Conservation (phyloP, 106 monocot genomes). For the Dioscorea alata region DNA sequence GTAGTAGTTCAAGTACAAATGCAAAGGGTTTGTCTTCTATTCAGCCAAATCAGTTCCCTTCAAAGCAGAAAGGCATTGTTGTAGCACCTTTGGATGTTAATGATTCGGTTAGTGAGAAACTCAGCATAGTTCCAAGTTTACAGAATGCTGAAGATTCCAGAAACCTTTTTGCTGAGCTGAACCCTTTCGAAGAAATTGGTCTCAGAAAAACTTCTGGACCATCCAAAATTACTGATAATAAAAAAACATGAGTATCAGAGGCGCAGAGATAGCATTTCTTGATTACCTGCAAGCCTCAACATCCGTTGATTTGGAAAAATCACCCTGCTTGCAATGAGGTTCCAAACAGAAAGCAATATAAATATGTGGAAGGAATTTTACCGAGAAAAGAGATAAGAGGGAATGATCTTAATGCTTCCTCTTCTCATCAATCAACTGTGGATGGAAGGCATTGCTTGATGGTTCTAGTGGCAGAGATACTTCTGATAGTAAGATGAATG, state of each 20-base stretch:
- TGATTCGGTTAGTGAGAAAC: conserved; percentile 9
- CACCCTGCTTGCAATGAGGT: conserved; percentile 69
- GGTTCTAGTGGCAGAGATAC: conserved; percentile 12
- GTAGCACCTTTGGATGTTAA: conserved; percentile 9
- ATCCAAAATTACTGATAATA: conserved; percentile 33
- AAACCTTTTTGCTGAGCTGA: conserved; percentile 82
- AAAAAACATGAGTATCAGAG: conserved; percentile 47
- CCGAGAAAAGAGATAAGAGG: conserved; percentile 48
- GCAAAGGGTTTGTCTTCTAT: conserved; percentile 14
- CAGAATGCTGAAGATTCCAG: conserved; percentile 37
- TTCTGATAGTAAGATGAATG: too few species aligned
- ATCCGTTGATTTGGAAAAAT: conserved; percentile 82
- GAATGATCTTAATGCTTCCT: conserved; percentile 41
- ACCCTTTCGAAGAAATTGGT: conserved; percentile 60
- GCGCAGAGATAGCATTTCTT: conserved; percentile 51
- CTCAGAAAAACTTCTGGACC: conserved; percentile 30
- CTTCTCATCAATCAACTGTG: conserved; percentile 25
- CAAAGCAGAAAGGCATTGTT: conserved; percentile 21
- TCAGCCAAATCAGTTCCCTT: conserved; percentile 16
- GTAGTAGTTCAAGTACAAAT: conserved; percentile 34
- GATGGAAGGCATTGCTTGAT: conserved; percentile 21
- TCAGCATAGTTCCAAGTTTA: conserved; percentile 9
- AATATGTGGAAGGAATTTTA: conserved; percentile 43
- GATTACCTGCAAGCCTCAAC: conserved; percentile 63
- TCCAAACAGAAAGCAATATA: conserved; percentile 41